Percentiles rank a stretch among this genome's conserved stretches.
phyloP scores from a whole-genome alignment of 208 protist genomes.

The Leishmania tarentolae region DNA sequence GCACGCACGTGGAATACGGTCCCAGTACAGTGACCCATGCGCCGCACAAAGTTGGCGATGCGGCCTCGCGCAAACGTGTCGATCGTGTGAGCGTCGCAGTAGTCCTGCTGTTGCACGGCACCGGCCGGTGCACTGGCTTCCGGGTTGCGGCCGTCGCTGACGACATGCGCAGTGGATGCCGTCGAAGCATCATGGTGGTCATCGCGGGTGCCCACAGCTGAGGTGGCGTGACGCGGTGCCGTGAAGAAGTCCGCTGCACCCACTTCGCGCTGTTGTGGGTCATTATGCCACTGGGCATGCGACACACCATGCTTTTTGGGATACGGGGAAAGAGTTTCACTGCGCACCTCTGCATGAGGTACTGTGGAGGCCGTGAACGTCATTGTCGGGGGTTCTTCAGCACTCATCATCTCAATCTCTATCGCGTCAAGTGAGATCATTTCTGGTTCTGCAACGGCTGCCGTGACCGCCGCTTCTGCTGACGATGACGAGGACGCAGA shows the following conservation, averaged over 20 bases:
- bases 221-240: not conserved
- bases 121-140: not conserved
- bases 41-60: constrained; percentile 73
- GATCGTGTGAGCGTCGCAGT: constrained; percentile 44
- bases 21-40: constrained; percentile 43
- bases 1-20: constrained; percentile 48
- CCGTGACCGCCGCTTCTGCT: not conserved
- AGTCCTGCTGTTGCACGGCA: not conserved
- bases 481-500: not conserved
- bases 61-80: constrained; percentile 76
- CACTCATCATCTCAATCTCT: constrained; percentile 24
- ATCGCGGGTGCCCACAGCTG: not conserved
- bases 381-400: not conserved
- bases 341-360: not conserved
- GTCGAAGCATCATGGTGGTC: not conserved
- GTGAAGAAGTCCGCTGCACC: constrained; percentile 1
- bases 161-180: not conserved
- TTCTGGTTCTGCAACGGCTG: constrained; percentile 39
- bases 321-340: not conserved
- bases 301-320: not conserved
- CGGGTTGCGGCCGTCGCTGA: not conserved
- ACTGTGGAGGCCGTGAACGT: not conserved
- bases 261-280: not conserved
- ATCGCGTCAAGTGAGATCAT: constrained; percentile 56
- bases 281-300: not conserved